Evolutionary conservation across 495 filamentous ascomycete genomes (phyloP), one percentile per base, ranked within the genome.

Genomic region (Evernia prunastri): DNA sequence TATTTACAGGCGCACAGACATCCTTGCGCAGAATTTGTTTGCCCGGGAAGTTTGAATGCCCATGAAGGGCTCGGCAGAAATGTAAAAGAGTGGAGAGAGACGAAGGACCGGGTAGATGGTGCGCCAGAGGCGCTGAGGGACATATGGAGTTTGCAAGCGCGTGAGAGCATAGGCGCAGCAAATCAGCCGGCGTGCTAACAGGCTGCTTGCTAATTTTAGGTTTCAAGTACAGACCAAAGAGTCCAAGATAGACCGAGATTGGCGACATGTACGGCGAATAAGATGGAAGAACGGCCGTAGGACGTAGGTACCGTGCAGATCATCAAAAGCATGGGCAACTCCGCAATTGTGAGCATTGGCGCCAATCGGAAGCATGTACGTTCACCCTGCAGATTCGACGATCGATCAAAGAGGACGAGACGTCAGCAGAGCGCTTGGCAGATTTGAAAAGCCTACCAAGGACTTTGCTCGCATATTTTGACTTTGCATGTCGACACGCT

Each of bases 141-240:
- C 49, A 53, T 53, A 54, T 54, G 6, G 29, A 54, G 27, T 11
- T 29, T 54, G 51, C 29, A 33, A 54, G 51, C 51, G 51, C 51
- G 8, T 54, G 25, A 33, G 4, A 17, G 29, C 51, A 54, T 54
- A 33, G 18, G 27, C 51, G 51, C 51, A 54, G 51, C 51, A 54
- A 54, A 54, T 33, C 51, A 54, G 27, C 51, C 29, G 51, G 33
- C 29, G 17, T 54, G 51, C 27, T n/a, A 54, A 54, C 2, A 54
- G 29, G 6, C 49, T 53, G 2, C 4, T 2, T 13, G 10, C 27
- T 31, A 31, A 5, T 29, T 29, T 49, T 49, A 3, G 27, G 49
- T 20, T 53, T 53, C 25, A 29, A 18, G 27, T 29, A 5, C 7
- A 54, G 51, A 54, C 17, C 27, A 53, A 13, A 15, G 31, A 53